Evolutionary conservation across 2,329 filamentous ascomycete species (phyloP).

Genomic region (Dissoconium aciculare): DNA sequence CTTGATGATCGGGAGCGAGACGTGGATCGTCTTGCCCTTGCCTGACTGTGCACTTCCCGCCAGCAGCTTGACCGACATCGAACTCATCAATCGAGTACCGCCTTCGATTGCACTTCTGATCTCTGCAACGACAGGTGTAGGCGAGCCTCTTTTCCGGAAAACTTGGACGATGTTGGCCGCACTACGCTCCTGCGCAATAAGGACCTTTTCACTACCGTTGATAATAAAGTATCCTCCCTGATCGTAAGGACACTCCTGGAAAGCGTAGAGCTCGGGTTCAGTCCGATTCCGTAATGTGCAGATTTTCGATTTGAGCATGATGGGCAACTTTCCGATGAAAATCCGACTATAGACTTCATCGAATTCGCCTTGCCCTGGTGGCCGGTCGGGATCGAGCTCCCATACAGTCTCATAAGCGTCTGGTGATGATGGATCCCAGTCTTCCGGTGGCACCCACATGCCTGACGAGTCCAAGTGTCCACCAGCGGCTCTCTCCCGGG

Average conservation of each 20-base stretch:
- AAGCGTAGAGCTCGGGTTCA: slow-evolving; percentile 73
- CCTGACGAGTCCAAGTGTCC: slow-evolving; percentile 47
- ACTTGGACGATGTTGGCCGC: slow-evolving; percentile 98
- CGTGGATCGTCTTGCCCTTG: slow-evolving; percentile 75
- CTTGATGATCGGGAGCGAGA: slow-evolving; percentile 86
- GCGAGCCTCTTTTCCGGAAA: slow-evolving; percentile 95
- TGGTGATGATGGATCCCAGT: slow-evolving; percentile 25
- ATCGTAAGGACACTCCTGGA: slow-evolving; percentile 96
- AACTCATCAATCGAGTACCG: slow-evolving; percentile 85
- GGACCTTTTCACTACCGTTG: slow-evolving; percentile 95
- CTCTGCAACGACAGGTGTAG: slow-evolving; percentile 85
- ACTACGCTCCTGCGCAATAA: slow-evolving; percentile 94
- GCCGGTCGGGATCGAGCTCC: slow-evolving; percentile 24
- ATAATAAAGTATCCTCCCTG: slow-evolving; percentile 98
- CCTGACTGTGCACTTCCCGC: slow-evolving; percentile 40
- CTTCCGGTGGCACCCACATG: slow-evolving; percentile 14
- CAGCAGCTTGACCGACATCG: slow-evolving; percentile 78
- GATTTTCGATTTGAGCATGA: slow-evolving; percentile 96
- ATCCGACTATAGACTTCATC: slow-evolving; percentile 41
- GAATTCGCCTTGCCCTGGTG: slow-evolving; percentile 24
- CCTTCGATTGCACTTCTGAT: slow-evolving; percentile 95
- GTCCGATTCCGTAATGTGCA: slow-evolving; percentile 74
- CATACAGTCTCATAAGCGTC: slow-evolving; percentile 32
- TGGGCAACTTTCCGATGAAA: slow-evolving; percentile 88
- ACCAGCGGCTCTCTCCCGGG: slow-evolving; percentile 57